Evolutionary conservation across 2,329 filamentous ascomycete species (phyloP).

Genomic region (Colletotrichum viniferum): DNA sequence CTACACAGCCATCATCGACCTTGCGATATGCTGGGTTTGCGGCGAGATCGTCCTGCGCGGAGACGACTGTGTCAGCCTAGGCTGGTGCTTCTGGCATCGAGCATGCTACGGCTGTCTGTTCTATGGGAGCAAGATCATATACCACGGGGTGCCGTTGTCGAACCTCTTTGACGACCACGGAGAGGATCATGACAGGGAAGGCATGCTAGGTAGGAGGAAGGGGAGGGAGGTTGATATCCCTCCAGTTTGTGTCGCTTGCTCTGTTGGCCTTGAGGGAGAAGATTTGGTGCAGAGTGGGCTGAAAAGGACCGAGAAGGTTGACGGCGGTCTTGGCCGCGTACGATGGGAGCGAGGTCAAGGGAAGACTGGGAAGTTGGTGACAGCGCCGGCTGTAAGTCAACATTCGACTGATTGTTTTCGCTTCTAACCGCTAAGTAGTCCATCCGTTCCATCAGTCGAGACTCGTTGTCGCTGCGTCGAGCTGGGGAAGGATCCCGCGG

Average conservation of each 20-base stretch:
- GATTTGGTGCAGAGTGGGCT: conserved; percentile 45
- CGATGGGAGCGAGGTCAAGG: conserved; percentile 43
- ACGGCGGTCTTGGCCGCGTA: conserved; percentile 50
- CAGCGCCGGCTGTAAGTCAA: conserved; percentile 2
- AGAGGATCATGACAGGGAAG: conserved; percentile 6
- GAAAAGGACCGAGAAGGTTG: conserved; percentile 44
- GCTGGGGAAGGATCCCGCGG: neutral
- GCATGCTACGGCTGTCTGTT: conserved; percentile 61
- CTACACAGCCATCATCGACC: conserved; percentile 51
- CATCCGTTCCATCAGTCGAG: neutral
- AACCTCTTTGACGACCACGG: conserved; percentile 35
- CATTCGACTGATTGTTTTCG: too few species aligned
- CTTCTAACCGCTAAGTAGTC: neutral
- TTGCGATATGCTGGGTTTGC: conserved; percentile 63
- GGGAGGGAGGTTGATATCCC: conserved; percentile 48
- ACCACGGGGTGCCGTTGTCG: conserved; percentile 35
- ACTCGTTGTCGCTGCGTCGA: neutral
- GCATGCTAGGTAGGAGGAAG: conserved; percentile 7
- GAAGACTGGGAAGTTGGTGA: conserved; percentile 13
- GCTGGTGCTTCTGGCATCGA: conserved; percentile 65
- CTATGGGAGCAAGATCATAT: conserved; percentile 47
- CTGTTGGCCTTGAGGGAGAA: conserved; percentile 43
- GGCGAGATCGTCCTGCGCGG: conserved; percentile 58
- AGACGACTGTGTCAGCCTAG: conserved; percentile 61
- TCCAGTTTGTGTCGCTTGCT: conserved; percentile 55